phyloP scores from a whole-genome alignment of 257 asterid species.

The Lycium ferocissimum region DNA sequence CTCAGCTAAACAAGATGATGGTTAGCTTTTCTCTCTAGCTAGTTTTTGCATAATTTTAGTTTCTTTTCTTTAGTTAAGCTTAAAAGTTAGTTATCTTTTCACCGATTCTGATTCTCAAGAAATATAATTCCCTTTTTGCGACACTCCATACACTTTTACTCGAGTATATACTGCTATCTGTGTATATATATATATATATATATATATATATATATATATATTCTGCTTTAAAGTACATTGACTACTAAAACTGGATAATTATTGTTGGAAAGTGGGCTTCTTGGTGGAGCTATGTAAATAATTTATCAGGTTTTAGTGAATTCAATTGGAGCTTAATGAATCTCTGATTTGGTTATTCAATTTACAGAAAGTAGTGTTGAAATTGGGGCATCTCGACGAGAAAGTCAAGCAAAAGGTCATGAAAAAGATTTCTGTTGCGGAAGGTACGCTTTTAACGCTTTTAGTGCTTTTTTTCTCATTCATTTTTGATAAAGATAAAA shows the following conservation, averaged over 20 bases:
- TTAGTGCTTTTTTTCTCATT: too few relatives aligned
- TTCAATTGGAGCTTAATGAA: neutral
- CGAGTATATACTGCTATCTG: neutral
- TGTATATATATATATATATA: neutral
- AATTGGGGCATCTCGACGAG: conserved; percentile 15
- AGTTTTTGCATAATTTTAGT: neutral
- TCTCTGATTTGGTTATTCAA: neutral
- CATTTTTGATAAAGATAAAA: too few relatives aligned
- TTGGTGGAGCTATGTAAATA: neutral
- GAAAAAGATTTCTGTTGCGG: neutral
- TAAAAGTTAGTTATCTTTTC: neutral
- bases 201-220: neutral
- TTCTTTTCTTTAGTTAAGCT: neutral
- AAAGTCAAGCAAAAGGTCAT: conserved; percentile 9
- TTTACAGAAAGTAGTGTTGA: conserved; percentile 24
- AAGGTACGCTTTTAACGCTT: neutral
- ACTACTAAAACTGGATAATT: neutral
- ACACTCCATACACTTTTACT: neutral
- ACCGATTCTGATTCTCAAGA: neutral
- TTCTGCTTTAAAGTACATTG: neutral
- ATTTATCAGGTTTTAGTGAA: too few relatives aligned
- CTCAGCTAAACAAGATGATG: conserved; percentile 1
- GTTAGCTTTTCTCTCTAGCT: neutral
- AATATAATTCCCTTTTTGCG: neutral
- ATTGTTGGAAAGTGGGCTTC: neutral